phyloP scores from a whole-genome alignment of 805 yeast genomes.

The Candida golubevii region DNA sequence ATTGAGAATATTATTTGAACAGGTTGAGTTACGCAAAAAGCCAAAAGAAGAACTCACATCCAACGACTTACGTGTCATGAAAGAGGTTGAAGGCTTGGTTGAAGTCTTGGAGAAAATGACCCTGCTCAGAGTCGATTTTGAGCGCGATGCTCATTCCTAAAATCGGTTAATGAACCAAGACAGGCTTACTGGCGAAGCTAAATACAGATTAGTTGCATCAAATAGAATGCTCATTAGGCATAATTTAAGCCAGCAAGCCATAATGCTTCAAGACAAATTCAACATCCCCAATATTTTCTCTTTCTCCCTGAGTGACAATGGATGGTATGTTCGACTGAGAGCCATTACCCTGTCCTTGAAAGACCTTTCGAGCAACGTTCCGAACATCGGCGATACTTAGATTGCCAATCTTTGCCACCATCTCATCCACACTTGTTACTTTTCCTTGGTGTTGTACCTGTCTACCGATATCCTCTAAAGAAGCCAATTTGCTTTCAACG shows the following conservation, averaged over 20 bases:
- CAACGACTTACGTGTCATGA: not conserved
- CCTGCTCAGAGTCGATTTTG: not conserved
- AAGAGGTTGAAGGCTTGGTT: not conserved
- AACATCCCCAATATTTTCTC: slow-evolving; percentile 84
- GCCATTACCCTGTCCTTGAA: slow-evolving; percentile 59
- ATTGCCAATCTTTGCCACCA: slow-evolving; percentile 71
- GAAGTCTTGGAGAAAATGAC: not conserved
- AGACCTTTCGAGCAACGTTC: slow-evolving; percentile 67
- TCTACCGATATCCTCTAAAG: slow-evolving; percentile 91
- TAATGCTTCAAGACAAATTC: slow-evolving; percentile 57
- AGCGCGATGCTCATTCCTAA: not conserved
- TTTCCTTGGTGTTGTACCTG: slow-evolving; percentile 84
- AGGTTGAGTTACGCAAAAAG: not conserved
- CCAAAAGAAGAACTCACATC: not conserved
- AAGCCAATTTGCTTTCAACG: slow-evolving; percentile 88
- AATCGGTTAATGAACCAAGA: too few relatives aligned
- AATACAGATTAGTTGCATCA: too few relatives aligned
- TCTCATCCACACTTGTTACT: slow-evolving; percentile 70
- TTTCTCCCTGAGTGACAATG: slow-evolving; percentile 82
- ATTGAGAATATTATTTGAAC: not conserved
- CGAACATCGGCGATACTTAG: slow-evolving; percentile 66
- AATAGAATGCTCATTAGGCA: too few relatives aligned
- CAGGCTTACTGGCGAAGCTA: too few relatives aligned
- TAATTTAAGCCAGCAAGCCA: slow-evolving; percentile 35
- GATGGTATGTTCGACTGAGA: slow-evolving; percentile 62